phyloP scores from a whole-genome alignment of 2,329 filamentous ascomycete genomes.

The Aspergillus novofumigatus region DNA sequence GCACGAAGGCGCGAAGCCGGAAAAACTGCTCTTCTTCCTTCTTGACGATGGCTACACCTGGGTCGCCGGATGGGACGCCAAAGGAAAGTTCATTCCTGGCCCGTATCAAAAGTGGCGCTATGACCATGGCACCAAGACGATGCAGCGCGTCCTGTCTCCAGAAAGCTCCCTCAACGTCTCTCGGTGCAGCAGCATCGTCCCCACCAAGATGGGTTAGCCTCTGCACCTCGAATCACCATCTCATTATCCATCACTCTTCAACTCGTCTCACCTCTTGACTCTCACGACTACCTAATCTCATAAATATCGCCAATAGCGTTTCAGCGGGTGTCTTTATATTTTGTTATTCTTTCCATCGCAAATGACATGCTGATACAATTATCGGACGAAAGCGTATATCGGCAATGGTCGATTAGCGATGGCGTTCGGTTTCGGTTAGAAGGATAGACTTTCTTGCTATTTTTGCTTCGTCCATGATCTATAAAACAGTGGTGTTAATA shows the following conservation, averaged over 20 bases:
- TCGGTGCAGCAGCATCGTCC: slow-evolving; percentile 31
- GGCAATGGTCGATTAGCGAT: neutral
- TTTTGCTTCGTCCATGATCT: neutral
- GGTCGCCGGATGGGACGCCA: slow-evolving; percentile 48
- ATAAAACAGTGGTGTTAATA: neutral
- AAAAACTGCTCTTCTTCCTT: slow-evolving; percentile 45
- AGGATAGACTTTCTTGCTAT: slow-evolving; percentile 2
- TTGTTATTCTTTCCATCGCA: neutral
- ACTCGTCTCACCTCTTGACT: neutral
- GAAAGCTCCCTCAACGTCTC: slow-evolving; percentile 32
- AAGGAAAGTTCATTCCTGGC: slow-evolving; percentile 48
- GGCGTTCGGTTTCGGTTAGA: slow-evolving; percentile 7
- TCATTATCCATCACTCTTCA: neutral
- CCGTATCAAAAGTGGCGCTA: slow-evolving; percentile 49
- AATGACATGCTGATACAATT: neutral
- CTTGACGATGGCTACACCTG: slow-evolving; percentile 48
- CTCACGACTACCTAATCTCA: neutral
- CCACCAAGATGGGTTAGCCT: slow-evolving; percentile 22
- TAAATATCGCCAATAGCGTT: slow-evolving; percentile 1
- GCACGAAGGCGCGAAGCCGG: slow-evolving; percentile 33
- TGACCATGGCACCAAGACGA: slow-evolving; percentile 36
- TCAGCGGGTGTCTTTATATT: slow-evolving; percentile 1
- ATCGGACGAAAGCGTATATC: slow-evolving; percentile 2
- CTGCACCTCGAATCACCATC: neutral
- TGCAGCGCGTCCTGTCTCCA: slow-evolving; percentile 31